phyloP scores from a whole-genome alignment of 257 asterid species.

The Fraxinus americana region DNA sequence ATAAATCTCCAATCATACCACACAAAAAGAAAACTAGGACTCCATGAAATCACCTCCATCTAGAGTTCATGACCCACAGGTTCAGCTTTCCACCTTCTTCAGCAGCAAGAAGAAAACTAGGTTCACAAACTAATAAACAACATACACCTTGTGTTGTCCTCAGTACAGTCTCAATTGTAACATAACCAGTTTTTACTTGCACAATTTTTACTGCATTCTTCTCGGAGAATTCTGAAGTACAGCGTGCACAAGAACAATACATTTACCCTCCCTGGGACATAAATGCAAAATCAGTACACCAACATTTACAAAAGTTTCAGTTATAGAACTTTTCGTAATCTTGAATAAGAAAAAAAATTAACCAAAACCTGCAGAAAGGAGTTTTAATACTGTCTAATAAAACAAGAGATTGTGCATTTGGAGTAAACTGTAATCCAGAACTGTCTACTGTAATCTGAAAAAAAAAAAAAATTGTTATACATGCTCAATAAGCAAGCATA shows the following conservation, averaged over 20 bases:
- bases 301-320: constrained; percentile 21
- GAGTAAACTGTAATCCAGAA: constrained; percentile 70
- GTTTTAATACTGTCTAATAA: constrained; percentile 61
- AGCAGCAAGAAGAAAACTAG: constrained; percentile 74
- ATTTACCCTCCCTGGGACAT: constrained; percentile 63
- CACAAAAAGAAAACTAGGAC: neutral
- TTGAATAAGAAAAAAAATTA: constrained; percentile 15
- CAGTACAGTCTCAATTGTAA: constrained; percentile 60
- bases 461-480: constrained; percentile 18
- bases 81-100: constrained; percentile 81
- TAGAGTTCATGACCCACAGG: constrained; percentile 84
- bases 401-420: constrained; percentile 69
- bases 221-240: constrained; percentile 57
- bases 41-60: constrained; percentile 73
- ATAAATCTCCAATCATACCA: neutral
- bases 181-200: constrained; percentile 64
- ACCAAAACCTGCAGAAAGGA: constrained; percentile 75
- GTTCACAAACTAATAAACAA: constrained; percentile 77
- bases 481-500: constrained; percentile 26
- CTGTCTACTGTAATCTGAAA: constrained; percentile 57
- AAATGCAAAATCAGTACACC: constrained; percentile 27
- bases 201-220: constrained; percentile 74
- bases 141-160: constrained; percentile 52
- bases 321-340: constrained; percentile 17
- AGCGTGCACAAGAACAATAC: constrained; percentile 65